phyloP scores from a whole-genome alignment of 2,329 filamentous ascomycete genomes.

The Huntiella savannae region DNA sequence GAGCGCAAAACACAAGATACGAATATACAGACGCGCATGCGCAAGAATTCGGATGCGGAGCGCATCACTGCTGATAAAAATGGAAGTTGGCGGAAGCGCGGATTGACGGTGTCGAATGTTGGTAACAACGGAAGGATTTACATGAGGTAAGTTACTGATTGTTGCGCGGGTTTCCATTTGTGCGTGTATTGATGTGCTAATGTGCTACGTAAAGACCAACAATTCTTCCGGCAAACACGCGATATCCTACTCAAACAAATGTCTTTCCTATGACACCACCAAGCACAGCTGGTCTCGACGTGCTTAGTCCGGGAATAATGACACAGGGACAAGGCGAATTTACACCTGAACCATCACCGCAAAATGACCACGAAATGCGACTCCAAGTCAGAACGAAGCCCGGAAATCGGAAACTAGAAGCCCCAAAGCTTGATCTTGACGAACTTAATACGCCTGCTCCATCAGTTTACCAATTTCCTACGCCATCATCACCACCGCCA shows the following conservation, averaged over 20 bases:
- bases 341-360: not conserved
- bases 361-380: not conserved
- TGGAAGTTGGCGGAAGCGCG: slow-evolving; percentile 33
- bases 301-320: slow-evolving; percentile 17
- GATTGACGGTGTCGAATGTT: slow-evolving; percentile 66
- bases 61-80: slow-evolving; percentile 34
- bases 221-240: slow-evolving; percentile 39
- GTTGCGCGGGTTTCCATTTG: not conserved
- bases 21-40: slow-evolving; percentile 20
- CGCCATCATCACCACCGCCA: too few relatives aligned
- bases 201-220: slow-evolving; percentile 28
- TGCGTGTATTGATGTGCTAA: not conserved
- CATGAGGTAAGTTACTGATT: slow-evolving; percentile 40
- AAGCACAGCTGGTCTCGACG: slow-evolving; percentile 36
- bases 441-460: too few relatives aligned
- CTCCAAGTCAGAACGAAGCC: slow-evolving; percentile 5
- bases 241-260: slow-evolving; percentile 41
- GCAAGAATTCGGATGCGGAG: slow-evolving; percentile 34
- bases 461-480: too few relatives aligned
- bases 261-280: slow-evolving; percentile 42
- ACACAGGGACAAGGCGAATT: not conserved
- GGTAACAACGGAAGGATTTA: slow-evolving; percentile 71
- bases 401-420: not conserved
- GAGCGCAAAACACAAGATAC: slow-evolving; percentile 27
- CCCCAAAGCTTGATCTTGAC: too few relatives aligned